Evolutionary conservation across 176 grass and related monocot species (phyloP).

Genomic region (Hordeum marinum): DNA sequence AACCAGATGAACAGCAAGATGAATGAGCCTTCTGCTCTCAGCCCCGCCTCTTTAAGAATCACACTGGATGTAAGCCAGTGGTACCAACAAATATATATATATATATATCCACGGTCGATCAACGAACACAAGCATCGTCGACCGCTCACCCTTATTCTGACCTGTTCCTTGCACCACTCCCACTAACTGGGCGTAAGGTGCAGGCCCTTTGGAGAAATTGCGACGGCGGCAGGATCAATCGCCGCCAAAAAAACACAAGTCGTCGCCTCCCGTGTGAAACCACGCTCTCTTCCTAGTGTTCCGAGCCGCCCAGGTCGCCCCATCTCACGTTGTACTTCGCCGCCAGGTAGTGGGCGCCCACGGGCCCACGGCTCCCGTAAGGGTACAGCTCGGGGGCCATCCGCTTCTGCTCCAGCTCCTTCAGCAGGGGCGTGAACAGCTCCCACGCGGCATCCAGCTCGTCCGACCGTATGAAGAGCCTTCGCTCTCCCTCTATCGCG

Average conservation of each 20-base stretch:
- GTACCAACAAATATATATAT: not conserved
- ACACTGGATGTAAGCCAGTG: not conserved
- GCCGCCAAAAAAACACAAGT: not conserved
- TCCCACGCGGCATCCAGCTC: conserved; percentile 90
- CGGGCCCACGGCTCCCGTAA: conserved; percentile 80
- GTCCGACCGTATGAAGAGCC: conserved; percentile 95
- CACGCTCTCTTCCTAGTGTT: conserved; percentile 38
- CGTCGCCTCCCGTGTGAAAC: not conserved
- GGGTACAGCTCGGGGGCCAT: conserved; percentile 76
- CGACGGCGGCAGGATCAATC: not conserved
- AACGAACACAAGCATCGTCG: not conserved
- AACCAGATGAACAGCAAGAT: not conserved
- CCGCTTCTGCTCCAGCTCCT: conserved; percentile 73
- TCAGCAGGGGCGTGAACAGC: conserved; percentile 79
- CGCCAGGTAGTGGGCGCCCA: conserved; percentile 80
- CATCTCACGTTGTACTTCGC: conserved; percentile 81
- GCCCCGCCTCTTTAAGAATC: not conserved
- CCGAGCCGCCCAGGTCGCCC: conserved; percentile 55
- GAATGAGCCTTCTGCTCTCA: not conserved
- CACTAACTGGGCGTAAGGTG: not conserved
- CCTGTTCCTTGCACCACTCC: not conserved
- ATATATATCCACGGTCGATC: not conserved
- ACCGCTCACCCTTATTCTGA: conserved; percentile 18
- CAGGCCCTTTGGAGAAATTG: not conserved
- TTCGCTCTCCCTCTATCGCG: conserved; percentile 85